Evolutionary conservation across 352 stramenopile species (phyloP).

Genomic region (Pythium phragmiticola): DNA sequence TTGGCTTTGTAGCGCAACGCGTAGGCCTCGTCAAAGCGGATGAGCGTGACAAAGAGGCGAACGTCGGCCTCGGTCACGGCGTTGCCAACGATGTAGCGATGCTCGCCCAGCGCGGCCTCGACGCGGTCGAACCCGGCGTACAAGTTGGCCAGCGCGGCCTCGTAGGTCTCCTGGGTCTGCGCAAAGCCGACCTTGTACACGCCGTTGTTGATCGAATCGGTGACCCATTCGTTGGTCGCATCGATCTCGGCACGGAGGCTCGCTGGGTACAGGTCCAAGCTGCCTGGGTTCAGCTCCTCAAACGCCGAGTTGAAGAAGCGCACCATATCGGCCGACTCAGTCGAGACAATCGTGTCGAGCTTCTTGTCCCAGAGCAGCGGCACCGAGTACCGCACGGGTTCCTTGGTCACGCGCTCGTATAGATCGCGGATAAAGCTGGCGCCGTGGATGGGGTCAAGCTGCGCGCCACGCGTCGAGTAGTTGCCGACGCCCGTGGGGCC

Average conservation of each 20-base stretch:
- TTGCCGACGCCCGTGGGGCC: constrained; percentile 32
- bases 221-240: constrained; percentile 90
- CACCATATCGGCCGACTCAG: constrained; percentile 95
- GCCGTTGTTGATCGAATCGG: constrained; percentile 90
- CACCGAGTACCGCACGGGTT: constrained; percentile 89
- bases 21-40: constrained; percentile 96
- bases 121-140: constrained; percentile 81
- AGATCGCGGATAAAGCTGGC: constrained; percentile 81
- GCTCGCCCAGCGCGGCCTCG: constrained; percentile 67
- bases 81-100: constrained; percentile 75
- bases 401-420: constrained; percentile 71
- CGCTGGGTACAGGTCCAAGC: constrained; percentile 88
- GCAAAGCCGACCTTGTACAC: constrained; percentile 83
- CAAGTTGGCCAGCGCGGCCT: constrained; percentile 86
- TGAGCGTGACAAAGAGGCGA: constrained; percentile 89
- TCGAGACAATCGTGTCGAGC: constrained; percentile 93
- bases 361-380: constrained; percentile 95
- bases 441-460: constrained; percentile 62
- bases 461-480: constrained; percentile 39
- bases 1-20: constrained; percentile 79
- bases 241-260: constrained; percentile 78
- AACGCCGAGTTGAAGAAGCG: constrained; percentile 94
- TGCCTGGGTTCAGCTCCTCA: constrained; percentile 68
- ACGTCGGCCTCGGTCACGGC: constrained; percentile 85
- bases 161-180: constrained; percentile 70